phyloP scores from a whole-genome alignment of 1,284 basidiomycete species.

The Pulveroboletus sp. region DNA sequence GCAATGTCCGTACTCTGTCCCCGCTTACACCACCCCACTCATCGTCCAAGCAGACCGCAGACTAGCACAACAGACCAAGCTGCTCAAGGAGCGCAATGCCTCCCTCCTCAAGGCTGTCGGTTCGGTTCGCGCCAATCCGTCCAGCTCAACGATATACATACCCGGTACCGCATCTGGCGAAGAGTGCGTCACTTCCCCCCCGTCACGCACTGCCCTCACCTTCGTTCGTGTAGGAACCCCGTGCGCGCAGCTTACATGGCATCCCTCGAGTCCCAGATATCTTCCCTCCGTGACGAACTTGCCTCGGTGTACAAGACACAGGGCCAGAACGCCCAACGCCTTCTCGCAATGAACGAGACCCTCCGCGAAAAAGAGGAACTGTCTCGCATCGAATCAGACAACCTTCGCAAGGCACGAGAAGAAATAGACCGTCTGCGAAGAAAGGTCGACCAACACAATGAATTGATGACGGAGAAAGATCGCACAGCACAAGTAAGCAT shows the following conservation, averaged over 20 bases:
- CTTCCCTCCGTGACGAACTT: conserved; percentile 85
- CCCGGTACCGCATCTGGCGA: conserved; percentile 58
- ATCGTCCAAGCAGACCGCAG: conserved; percentile 67
- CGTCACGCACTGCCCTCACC: conserved; percentile 3
- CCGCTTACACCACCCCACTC: conserved; percentile 10
- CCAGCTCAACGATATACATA: conserved; percentile 61
- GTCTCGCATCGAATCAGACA: conserved; percentile 75
- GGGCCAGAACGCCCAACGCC: conserved; percentile 90
- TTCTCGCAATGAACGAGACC: conserved; percentile 92
- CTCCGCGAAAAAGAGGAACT: conserved; percentile 89
- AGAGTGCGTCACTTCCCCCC: conserved; percentile 53
- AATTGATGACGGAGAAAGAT: conserved; percentile 87
- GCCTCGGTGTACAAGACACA: conserved; percentile 95
- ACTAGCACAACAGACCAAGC: conserved; percentile 85
- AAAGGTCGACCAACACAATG: conserved; percentile 82
- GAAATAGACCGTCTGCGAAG: conserved; percentile 71
- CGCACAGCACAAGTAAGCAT: conserved; percentile 77
- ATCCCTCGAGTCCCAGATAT: conserved; percentile 92
- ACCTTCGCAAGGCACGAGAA: conserved; percentile 67
- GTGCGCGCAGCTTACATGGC: conserved; percentile 84
- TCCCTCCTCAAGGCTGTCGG: conserved; percentile 79
- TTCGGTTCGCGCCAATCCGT: conserved; percentile 66
- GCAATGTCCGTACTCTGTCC: conserved; percentile 67
- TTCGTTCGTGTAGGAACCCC: conserved; percentile 57
- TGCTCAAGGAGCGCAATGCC: conserved; percentile 87